These are phyloP conservation scores for Aurifilum marmelostoma DNA, from an alignment of 2,329 filamentous ascomycete species.

Conservation along the genomic window DNA sequence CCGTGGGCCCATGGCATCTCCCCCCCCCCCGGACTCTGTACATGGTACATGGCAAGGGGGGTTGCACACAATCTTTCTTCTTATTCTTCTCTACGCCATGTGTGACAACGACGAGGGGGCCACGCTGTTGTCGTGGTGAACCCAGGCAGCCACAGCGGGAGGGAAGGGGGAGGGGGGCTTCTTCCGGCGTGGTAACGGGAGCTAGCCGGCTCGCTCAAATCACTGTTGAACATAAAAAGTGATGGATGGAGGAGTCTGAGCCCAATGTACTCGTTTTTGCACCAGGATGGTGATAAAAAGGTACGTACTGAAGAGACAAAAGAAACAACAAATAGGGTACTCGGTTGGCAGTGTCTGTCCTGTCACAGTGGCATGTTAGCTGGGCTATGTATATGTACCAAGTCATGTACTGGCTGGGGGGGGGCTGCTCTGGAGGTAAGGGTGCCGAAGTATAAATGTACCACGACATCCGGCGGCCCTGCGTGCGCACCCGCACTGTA, in stretches of 20 bases:
- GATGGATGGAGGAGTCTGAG: no score
- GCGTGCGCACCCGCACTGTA: background rate
- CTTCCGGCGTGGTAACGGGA: background rate
- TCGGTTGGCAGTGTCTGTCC: background rate
- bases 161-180: no score
- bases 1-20: background rate
- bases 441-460: background rate
- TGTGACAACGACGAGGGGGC: background rate
- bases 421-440: background rate
- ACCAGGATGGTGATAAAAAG: no score
- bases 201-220: no score
- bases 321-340: background rate
- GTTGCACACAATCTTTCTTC: background rate
- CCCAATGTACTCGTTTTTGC: no score
- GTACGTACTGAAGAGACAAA: no score
- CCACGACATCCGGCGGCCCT: background rate
- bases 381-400: background rate
- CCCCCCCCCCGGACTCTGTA: background rate
- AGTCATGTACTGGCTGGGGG: background rate
- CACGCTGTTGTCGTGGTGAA: background rate
- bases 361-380: background rate
- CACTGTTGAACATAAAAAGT: no score
- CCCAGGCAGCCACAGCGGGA: background rate
- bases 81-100: background rate
- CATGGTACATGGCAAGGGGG: no score